phyloP scores from a whole-genome alignment of 495 filamentous ascomycete genomes.

The Hyaloscypha variabilis region DNA sequence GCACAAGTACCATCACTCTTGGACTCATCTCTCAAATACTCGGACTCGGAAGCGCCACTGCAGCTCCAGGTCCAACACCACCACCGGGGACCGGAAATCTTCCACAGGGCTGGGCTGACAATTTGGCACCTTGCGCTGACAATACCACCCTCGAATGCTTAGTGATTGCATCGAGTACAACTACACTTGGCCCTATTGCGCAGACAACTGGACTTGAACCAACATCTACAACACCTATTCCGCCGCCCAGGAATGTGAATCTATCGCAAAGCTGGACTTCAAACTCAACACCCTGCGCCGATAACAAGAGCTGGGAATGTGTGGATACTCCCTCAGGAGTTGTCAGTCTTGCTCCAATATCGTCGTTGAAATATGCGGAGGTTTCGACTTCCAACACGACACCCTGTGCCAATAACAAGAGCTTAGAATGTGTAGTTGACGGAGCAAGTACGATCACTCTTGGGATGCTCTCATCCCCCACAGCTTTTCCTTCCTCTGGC shows the following conservation, averaged over 20 bases:
- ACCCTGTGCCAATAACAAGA: neutral
- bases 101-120: too few species aligned
- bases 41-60: too few species aligned
- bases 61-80: too few species aligned
- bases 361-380: neutral
- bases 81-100: too few species aligned
- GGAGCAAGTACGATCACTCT: neutral
- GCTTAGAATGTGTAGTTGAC: neutral
- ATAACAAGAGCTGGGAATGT: neutral
- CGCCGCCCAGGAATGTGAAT: neutral
- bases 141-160: neutral
- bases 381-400: neutral
- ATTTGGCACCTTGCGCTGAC: too few species aligned
- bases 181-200: neutral
- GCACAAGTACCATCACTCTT: too few species aligned
- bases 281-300: neutral
- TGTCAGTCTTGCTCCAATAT: neutral
- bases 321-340: neutral
- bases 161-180: neutral
- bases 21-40: too few species aligned
- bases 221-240: neutral
- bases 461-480: neutral
- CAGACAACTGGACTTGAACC: neutral
- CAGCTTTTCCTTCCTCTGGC: neutral
- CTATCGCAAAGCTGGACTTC: neutral